Percentiles rank a stretch among this genome's conserved stretches.
These are phyloP conservation scores for Neodidymelliopsis sp. DNA, from an alignment of 2,329 filamentous ascomycete species.

Conservation along the genomic window DNA sequence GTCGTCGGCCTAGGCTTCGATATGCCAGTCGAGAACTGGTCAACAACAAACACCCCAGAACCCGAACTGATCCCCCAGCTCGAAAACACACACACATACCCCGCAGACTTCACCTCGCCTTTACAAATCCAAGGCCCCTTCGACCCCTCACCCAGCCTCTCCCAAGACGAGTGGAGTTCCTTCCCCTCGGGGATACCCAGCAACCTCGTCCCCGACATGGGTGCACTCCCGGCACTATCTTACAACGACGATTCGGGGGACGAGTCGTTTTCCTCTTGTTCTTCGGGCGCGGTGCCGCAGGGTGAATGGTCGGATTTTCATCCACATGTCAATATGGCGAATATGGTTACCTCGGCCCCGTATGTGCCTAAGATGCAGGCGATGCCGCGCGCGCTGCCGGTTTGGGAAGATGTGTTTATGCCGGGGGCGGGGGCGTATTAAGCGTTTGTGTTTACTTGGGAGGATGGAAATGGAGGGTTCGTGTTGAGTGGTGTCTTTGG, in stretches of 20 bases:
- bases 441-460: too few relatives aligned
- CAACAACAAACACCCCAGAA: slow-evolving; percentile 19
- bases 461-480: too few relatives aligned
- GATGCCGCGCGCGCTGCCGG: slow-evolving; percentile 25
- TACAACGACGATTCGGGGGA: background rate
- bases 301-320: slow-evolving; percentile 52
- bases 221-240: background rate
- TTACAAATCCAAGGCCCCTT: background rate
- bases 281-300: slow-evolving; percentile 46
- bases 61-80: slow-evolving; percentile 19
- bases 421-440: too few relatives aligned
- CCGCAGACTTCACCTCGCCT: background rate
- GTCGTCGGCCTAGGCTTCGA: slow-evolving; percentile 37
- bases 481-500: too few relatives aligned
- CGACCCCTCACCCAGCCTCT: background rate
- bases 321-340: slow-evolving; percentile 46
- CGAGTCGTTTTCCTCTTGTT: too few relatives aligned
- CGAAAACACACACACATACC: slow-evolving; percentile 18
- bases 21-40: slow-evolving; percentile 19
- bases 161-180: background rate
- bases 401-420: slow-evolving; percentile 52
- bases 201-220: background rate
- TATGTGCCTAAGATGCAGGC: slow-evolving; percentile 53
- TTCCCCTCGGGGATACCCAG: background rate
- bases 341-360: slow-evolving; percentile 27